Percentiles rank a stretch among this genome's conserved stretches.
These are phyloP conservation scores for Skeletonema tropicum DNA, from an alignment of 108 stramenopile genomes.

Conservation along the genomic window DNA sequence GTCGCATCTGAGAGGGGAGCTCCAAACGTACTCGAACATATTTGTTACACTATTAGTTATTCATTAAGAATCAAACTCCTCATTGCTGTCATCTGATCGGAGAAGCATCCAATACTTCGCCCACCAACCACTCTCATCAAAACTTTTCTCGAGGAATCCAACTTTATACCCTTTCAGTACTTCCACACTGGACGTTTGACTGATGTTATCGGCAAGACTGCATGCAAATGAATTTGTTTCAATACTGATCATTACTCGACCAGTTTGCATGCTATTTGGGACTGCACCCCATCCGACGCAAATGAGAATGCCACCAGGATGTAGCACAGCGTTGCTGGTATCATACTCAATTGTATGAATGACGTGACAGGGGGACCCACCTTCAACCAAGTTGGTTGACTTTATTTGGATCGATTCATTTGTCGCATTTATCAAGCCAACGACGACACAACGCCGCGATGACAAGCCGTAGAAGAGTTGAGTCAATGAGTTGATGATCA, in stretches of 20 bases:
- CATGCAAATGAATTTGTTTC: slow-evolving; percentile 78
- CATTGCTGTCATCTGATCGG: not conserved
- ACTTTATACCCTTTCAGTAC: slow-evolving; percentile 63
- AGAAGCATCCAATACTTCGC: slow-evolving; percentile 86
- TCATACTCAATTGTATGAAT: slow-evolving; percentile 76
- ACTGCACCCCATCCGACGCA: slow-evolving; percentile 80
- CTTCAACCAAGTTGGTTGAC: slow-evolving; percentile 68
- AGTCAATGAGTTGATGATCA: slow-evolving; percentile 66
- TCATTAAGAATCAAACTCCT: not conserved
- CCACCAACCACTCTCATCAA: slow-evolving; percentile 83
- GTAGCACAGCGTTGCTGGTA: slow-evolving; percentile 59
- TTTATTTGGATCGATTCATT: slow-evolving; percentile 73
- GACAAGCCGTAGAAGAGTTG: slow-evolving; percentile 76
- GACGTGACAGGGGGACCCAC: slow-evolving; percentile 73
- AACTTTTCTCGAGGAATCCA: slow-evolving; percentile 79
- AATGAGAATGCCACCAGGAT: slow-evolving; percentile 75
- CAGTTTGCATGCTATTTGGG: slow-evolving; percentile 70
- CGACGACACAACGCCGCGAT: slow-evolving; percentile 73
- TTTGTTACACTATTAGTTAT: too few species aligned
- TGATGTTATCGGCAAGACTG: slow-evolving; percentile 61
- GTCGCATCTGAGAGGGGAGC: too few species aligned
- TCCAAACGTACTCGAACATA: too few species aligned
- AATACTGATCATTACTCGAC: slow-evolving; percentile 72
- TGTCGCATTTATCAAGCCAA: slow-evolving; percentile 82
- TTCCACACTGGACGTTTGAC: slow-evolving; percentile 53